Percentiles rank a stretch among this genome's conserved stretches.
These are phyloP conservation scores for Aschersonia sp. DNA, from an alignment of 2,329 filamentous ascomycete species.

Conservation along the genomic window DNA sequence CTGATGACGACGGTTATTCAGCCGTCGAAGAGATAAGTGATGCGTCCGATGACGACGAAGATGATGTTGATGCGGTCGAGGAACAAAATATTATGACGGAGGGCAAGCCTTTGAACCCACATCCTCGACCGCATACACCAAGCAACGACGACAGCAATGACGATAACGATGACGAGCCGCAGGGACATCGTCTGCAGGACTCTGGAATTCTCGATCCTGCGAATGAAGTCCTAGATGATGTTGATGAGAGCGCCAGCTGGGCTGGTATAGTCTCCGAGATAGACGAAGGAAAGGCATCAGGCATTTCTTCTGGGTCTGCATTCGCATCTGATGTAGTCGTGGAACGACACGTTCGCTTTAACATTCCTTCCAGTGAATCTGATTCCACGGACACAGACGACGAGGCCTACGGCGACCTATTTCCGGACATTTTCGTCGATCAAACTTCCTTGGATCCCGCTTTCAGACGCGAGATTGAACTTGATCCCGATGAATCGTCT, in stretches of 20 bases:
- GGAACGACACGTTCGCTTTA: conserved; percentile 61
- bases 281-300: conserved; percentile 28
- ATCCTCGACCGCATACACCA: conserved; percentile 31
- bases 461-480: conserved; percentile 61
- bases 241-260: conserved; percentile 36
- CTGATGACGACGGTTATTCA: conserved; percentile 62
- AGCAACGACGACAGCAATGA: conserved; percentile 6
- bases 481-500: conserved; percentile 45
- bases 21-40: conserved; percentile 70
- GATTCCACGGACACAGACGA: conserved; percentile 50
- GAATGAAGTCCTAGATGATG: conserved; percentile 21
- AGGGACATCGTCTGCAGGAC: conserved; percentile 16
- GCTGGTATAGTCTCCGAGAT: conserved; percentile 36
- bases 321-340: conserved; percentile 24
- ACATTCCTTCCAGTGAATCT: conserved; percentile 52
- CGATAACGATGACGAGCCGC: conserved; percentile 15
- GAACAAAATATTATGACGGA: conserved; percentile 55
- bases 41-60: conserved; percentile 63
- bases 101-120: conserved; percentile 22
- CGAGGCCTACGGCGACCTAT: conserved; percentile 49
- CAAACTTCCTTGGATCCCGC: conserved; percentile 59
- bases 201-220: conserved; percentile 15
- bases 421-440: conserved; percentile 66
- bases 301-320: conserved; percentile 24
- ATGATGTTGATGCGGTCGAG: conserved; percentile 64